Percentiles rank a stretch among this genome's conserved stretches.
phyloP scores from a whole-genome alignment of 768 basidiomycete genomes.

The Boletus tomentosulus region DNA sequence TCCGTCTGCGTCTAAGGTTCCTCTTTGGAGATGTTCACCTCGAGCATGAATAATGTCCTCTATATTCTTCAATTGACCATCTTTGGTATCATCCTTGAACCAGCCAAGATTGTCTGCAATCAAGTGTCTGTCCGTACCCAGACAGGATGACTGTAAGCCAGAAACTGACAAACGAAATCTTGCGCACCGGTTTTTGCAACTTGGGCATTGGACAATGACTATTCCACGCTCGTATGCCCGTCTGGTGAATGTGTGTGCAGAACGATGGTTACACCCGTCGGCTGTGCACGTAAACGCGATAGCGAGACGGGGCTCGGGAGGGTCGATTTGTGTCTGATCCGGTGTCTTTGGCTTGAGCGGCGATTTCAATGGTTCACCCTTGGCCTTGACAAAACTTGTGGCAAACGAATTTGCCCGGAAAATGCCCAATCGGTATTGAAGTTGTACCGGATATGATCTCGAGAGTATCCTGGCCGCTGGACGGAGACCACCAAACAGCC shows the following conservation, averaged over 20 bases:
- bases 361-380: neutral
- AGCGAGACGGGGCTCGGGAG: slow-evolving; percentile 58
- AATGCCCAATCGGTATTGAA: slow-evolving; percentile 35
- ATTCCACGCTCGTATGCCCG: slow-evolving; percentile 84
- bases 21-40: slow-evolving; percentile 69
- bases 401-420: slow-evolving; percentile 18
- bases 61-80: slow-evolving; percentile 69
- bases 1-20: slow-evolving; percentile 43
- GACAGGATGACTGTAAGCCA: neutral
- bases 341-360: neutral
- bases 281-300: slow-evolving; percentile 89
- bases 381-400: slow-evolving; percentile 1
- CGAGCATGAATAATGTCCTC: slow-evolving; percentile 77
- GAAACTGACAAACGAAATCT: neutral
- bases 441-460: slow-evolving; percentile 32
- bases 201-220: slow-evolving; percentile 88
- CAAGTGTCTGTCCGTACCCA: slow-evolving; percentile 50
- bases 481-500: slow-evolving; percentile 42
- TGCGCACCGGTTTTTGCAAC: slow-evolving; percentile 78
- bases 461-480: slow-evolving; percentile 37
- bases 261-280: slow-evolving; percentile 65
- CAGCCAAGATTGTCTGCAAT: slow-evolving; percentile 90
- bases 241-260: slow-evolving; percentile 84
- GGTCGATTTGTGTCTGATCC: slow-evolving; percentile 29
- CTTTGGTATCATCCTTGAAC: slow-evolving; percentile 81